These are phyloP conservation scores for Claviceps africana DNA, from an alignment of 2,329 filamentous ascomycete species.

Conservation along the genomic window DNA sequence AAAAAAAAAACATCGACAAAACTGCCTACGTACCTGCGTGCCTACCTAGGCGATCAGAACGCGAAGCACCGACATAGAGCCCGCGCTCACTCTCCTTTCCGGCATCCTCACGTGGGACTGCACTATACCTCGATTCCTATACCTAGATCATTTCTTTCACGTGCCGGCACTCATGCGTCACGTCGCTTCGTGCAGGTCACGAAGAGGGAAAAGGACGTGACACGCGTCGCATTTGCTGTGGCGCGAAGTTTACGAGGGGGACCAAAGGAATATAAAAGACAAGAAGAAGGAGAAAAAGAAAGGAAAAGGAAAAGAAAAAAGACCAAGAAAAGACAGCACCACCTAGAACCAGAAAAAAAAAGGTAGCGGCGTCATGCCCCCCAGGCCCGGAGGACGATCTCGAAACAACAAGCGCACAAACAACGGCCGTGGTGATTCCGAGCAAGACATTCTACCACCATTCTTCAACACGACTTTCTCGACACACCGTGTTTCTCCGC, in stretches of 20 bases:
- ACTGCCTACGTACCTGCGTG: background rate
- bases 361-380: slow-evolving; percentile 1
- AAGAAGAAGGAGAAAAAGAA: too few relatives aligned
- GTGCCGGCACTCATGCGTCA: background rate
- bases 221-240: too few relatives aligned
- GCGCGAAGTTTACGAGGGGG: too few relatives aligned
- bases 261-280: too few relatives aligned
- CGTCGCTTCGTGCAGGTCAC: background rate
- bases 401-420: slow-evolving; percentile 2
- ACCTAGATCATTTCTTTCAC: too few relatives aligned
- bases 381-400: slow-evolving; percentile 1
- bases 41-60: too few relatives aligned
- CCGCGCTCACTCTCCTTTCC: too few relatives aligned
- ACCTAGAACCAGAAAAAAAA: background rate
- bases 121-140: background rate
- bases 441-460: slow-evolving; percentile 19
- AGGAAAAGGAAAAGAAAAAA: background rate
- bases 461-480: slow-evolving; percentile 48
- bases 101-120: background rate
- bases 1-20: background rate
- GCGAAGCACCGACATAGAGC: too few relatives aligned
- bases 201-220: too few relatives aligned
- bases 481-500: slow-evolving; percentile 39
- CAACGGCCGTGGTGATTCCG: slow-evolving; percentile 11
- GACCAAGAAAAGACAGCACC: background rate